These are phyloP conservation scores for Somion occarium DNA, from an alignment of 1,284 basidiomycete genomes.

Conservation along the genomic window DNA sequence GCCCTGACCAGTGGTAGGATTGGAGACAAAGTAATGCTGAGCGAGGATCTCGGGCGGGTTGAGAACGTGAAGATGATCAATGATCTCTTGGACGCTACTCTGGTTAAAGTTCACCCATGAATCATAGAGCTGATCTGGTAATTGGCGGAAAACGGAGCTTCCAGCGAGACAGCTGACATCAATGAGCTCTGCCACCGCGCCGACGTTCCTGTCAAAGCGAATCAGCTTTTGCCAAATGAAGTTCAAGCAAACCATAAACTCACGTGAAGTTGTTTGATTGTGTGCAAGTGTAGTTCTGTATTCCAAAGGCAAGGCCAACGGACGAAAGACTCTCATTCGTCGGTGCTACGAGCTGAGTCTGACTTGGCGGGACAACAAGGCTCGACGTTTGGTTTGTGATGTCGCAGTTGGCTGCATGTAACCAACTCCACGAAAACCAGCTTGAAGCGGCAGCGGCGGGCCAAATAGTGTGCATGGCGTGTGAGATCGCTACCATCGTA, in stretches of 20 bases:
- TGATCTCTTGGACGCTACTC: constrained; percentile 32
- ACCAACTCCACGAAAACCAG: constrained; percentile 1
- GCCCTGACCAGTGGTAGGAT: constrained; percentile 39
- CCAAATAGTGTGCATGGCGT: background rate
- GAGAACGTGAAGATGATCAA: constrained; percentile 26
- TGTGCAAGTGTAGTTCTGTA: constrained; percentile 40
- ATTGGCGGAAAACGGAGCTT: constrained; percentile 31
- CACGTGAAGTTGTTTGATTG: constrained; percentile 31
- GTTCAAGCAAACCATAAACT: constrained; percentile 11
- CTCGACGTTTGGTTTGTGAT: constrained; percentile 16
- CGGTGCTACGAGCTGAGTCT: constrained; percentile 22
- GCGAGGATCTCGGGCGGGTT: constrained; percentile 36
- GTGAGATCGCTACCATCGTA: constrained; percentile 1
- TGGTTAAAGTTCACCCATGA: constrained; percentile 29
- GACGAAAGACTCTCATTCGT: constrained; percentile 27
- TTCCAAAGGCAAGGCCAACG: constrained; percentile 38
- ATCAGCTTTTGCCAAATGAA: background rate
- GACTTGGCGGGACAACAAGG: constrained; percentile 20
- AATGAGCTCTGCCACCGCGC: constrained; percentile 55
- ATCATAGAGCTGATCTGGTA: constrained; percentile 38
- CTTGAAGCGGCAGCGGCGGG: background rate
- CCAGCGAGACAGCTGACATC: constrained; percentile 53
- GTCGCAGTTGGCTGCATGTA: constrained; percentile 17
- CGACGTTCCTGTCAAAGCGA: constrained; percentile 26
- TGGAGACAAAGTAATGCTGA: constrained; percentile 52